Evolutionary conservation across 345 rosid species (phyloP).

Genomic region (Trapa bicornis): DNA sequence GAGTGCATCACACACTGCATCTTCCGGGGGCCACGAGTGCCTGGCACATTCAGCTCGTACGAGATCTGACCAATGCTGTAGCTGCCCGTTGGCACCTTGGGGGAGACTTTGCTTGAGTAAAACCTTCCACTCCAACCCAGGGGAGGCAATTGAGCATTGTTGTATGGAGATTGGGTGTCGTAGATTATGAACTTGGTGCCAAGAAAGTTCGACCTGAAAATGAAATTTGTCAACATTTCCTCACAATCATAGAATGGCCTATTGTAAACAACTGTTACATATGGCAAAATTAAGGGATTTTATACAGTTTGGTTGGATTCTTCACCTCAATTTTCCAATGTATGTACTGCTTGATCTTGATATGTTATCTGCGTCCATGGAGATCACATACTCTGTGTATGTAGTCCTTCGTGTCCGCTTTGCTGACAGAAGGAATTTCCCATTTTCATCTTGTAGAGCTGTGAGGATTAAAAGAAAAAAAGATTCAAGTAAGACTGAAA

Average conservation of each 20-base stretch:
- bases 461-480: constrained; percentile 2
- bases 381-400: constrained; percentile 37
- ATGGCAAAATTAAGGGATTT: not conserved
- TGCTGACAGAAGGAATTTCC: constrained; percentile 34
- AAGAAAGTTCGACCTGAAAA: constrained; percentile 36
- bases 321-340: constrained; percentile 37
- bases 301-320: not conserved
- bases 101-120: constrained; percentile 40
- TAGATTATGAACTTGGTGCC: constrained; percentile 38
- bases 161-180: constrained; percentile 36
- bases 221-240: not conserved
- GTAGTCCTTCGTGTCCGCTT: constrained; percentile 40
- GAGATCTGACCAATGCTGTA: constrained; percentile 35
- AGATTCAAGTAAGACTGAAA: not conserved
- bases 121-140: constrained; percentile 37
- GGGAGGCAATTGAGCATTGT: constrained; percentile 25
- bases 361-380: constrained; percentile 39
- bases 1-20: constrained; percentile 44
- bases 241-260: not conserved
- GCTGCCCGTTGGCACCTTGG: constrained; percentile 40
- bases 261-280: not conserved
- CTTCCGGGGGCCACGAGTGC: constrained; percentile 40
- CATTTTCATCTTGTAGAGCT: constrained; percentile 35
- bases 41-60: constrained; percentile 38
- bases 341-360: constrained; percentile 39